Base-by-base conservation (phyloP, 139 green algal species). In the Chlorella ohadii region DNA sequence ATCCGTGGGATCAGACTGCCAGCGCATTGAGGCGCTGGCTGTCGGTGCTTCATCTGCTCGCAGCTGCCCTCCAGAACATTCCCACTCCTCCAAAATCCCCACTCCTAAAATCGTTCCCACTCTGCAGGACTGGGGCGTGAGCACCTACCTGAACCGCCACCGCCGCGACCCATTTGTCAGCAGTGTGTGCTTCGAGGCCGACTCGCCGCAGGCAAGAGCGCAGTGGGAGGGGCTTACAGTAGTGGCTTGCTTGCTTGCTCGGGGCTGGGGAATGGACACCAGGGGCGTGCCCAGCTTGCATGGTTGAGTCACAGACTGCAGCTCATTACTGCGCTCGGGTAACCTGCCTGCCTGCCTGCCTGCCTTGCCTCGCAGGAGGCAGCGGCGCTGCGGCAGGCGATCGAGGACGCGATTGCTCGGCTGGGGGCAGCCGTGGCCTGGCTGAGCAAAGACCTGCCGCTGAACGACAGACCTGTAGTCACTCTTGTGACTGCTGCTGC, bases 371-470 rank as follows among this genome's bases (percentile, higher is more conserved):
- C 71, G 75, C 75, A 82, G 65, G 79, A 84, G 51, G 79, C 79
- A 3, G 66, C 36, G 12, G 51, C 67, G 33, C 66, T 84, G 66
- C 66, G 67, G n/a, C 12, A 20, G 17, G 67, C 51, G 3, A 38
- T 84, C 5, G 67, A 84, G 34, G n/a, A 41, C 12, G 67, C 79
- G 51, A 78, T 78, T 27, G 51, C n/a, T 19, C 68, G 67, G 34
- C 79, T 84, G 47, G 55, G 34, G 27, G 51, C 56, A 11, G 79
- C 79, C 11, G 64, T 84, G 79, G 23, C 70, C 19, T 84, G 79
- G 79, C 47, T 84, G 34, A 20, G 20, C 33, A 56, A 84, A 27
- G 79, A 84, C 51, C 66, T 84, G 34, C 79, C 79, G 6, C 66
- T 84, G 67, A 41, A 78, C 20, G 34, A 56, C 67, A 34, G 51